Base-by-base conservation (phyloP, 2,329 filamentous ascomycete species). In the Hypomyces rosellus region DNA sequence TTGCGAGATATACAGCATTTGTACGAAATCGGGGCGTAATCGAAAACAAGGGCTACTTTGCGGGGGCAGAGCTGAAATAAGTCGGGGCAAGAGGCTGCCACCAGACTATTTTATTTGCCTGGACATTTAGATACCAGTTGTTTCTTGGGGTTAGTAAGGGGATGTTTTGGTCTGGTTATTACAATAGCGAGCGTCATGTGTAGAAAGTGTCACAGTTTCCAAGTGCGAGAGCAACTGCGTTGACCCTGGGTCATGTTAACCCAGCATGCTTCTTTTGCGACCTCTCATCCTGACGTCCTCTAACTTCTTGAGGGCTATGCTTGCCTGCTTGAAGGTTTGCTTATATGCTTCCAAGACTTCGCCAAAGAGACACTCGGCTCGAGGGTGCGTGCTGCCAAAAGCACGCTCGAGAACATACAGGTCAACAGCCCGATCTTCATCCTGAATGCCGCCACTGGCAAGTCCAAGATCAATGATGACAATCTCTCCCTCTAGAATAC, bases 21-120 rank as follows among this genome's bases (percentile, higher is more conserved):
- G 89, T 97, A 38, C 87, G 88, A 67, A 87, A 97, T 65, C 78
- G 93, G 48, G 93, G 93, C 13, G 93, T 99, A 8, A 92, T 99
- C 57, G 93, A 99, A 75, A 96, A 93, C 65, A 99, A 97, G 74
- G 93, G 93, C 7, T 97, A 96, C 69, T 96, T 96, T 74, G 92
- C 92, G 1, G 82, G 84, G 16, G 92, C 91, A 3, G 85, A 89
- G 63, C 69, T 93, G 57, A 36, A 51, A 22, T 53, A 46, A 46
- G 15, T 20, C 11, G 30, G 14, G 34, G 41, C 15, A 16, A 15
- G 9, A 39, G 34, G 13, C 14, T 45, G n/a, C 34, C 25, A 13
- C 38, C 36, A 45, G 18, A 11, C 38, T 30, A 30, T 30, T 30
- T 30, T 30, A 30, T 30, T 30, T 30, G 25, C 9, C 25, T 8